Evolutionary conservation across 495 filamentous ascomycete species (phyloP), one percentile per base, ranked within the genome.

Genomic region (Aspergillus mulundensis): DNA sequence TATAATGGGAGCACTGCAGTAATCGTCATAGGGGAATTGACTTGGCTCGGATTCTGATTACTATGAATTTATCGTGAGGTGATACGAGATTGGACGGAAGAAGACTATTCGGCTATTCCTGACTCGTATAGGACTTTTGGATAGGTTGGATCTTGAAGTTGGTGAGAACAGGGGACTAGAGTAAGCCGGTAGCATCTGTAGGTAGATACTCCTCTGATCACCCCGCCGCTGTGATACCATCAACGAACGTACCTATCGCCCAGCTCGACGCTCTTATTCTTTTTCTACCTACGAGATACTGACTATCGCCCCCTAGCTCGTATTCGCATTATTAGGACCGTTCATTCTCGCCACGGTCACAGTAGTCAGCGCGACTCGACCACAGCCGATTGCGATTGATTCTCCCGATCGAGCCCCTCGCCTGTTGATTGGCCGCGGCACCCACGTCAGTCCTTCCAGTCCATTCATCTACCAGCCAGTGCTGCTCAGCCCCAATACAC

Each of bases 401-500:
- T 25, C 52, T 59, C 53, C 56, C 51, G 56, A 41, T 43, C 43
- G 41, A 55, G 50, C 54, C 59, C 58, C 58, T 63, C 60, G 55
- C 51, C 43, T 47, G 18, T n/a, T 63, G 55, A 62, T 66, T 66
- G 63, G 63, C 53, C 59, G 53, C 49, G 23, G 21, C 43, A 36
- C 40, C 54, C 63, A n/a, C n/a, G 67, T 66, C 67, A 67, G 61
- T 61, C 19, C 28, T n/a, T 46, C 25, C 7, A 36, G 12, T 10
- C 45, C 45, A 46, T 38, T 49, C 30, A 49, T 24, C 32, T 50
- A 18, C 47, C n/a, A 40, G 2, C 38, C 15, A 40, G 5, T 11
- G 20, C 47, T 64, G 59, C 65, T 67, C 67, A 67, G 67, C 67
- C 67, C 67, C 65, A 63, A 61, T 50, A 50, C 48, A 50, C 48